phyloP scores from a whole-genome alignment of 371 early-diverging fungal species.

The Mortierella sp. region DNA sequence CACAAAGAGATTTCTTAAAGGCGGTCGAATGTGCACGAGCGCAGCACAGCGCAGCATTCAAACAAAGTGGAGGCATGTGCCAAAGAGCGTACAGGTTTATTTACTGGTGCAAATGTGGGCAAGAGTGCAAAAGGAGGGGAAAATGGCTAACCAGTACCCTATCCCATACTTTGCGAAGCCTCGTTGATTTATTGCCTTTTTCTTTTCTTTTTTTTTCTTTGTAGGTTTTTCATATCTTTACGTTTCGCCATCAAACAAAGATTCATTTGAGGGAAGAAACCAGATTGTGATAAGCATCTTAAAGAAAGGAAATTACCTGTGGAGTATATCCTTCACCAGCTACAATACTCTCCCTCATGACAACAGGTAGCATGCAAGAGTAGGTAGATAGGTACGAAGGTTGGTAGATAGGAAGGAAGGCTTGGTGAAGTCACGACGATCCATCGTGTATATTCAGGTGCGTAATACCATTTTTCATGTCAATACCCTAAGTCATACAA shows the following conservation, averaged over 20 bases:
- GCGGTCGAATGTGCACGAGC: too few species aligned
- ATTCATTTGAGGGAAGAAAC: constrained; percentile 14
- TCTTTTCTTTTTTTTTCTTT: background rate
- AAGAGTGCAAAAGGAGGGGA: background rate
- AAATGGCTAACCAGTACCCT: constrained; percentile 18
- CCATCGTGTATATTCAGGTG: background rate
- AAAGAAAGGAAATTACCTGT: background rate
- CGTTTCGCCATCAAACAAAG: constrained; percentile 14
- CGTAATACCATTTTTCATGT: background rate
- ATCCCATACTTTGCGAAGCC: background rate
- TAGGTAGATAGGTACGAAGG: background rate
- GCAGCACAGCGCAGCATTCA: too few species aligned
- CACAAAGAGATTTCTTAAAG: too few species aligned
- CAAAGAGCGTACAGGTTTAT: too few species aligned
- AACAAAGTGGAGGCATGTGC: too few species aligned
- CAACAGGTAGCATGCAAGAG: constrained; percentile 3
- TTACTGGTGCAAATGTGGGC: constrained; percentile 1
- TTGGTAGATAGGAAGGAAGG: background rate
- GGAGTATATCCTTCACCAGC: background rate
- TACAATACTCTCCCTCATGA: constrained; percentile 11
- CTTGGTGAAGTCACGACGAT: background rate
- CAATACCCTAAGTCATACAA: background rate
- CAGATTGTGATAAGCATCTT: background rate
- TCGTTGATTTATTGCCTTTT: background rate
- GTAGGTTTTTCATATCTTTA: background rate